Percentiles rank a stretch among this genome's conserved stretches.
Conservation (phyloP, 2,329 filamentous ascomycete genomes). For the Alternaria novae-zelandiae region DNA sequence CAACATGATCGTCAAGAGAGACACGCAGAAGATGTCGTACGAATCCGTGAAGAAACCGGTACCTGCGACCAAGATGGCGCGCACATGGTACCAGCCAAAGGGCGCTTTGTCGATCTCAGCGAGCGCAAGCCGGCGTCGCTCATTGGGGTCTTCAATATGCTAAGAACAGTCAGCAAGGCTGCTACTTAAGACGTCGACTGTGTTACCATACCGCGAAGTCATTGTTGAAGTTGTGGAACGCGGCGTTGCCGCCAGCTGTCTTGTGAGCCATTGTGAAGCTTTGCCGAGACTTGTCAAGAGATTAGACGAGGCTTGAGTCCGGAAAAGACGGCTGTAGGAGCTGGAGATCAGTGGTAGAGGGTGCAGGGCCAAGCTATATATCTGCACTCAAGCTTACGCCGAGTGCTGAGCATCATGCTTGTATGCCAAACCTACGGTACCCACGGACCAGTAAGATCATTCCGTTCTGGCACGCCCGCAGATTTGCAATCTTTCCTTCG, state of each 20-base stretch:
- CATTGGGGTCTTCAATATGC: conserved; percentile 71
- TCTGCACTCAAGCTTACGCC: conserved; percentile 6
- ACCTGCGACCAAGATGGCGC: conserved; percentile 78
- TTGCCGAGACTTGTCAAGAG: conserved; percentile 14
- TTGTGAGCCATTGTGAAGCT: conserved; percentile 22
- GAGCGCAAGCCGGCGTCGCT: conserved; percentile 78
- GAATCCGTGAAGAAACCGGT: conserved; percentile 88
- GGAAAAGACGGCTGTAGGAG: conserved; percentile 1
- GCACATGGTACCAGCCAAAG: conserved; percentile 83
- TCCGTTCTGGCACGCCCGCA: not conserved
- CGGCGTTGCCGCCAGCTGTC: conserved; percentile 31
- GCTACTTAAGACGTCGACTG: too few relatives aligned
- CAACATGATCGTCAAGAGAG: conserved; percentile 66
- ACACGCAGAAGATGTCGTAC: conserved; percentile 67
- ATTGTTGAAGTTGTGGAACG: conserved; percentile 38
- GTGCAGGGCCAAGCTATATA: conserved; percentile 15
- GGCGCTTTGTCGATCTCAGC: conserved; percentile 82
- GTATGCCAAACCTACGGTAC: not conserved
- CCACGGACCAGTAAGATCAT: conserved; percentile 1
- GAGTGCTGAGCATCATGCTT: not conserved
- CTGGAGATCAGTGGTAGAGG: conserved; percentile 1
- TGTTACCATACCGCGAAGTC: conserved; percentile 37
- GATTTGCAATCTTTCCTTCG: not conserved
- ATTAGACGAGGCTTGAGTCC: conserved; percentile 15
- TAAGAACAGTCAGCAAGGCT: not conserved